phyloP scores from a whole-genome alignment of 2,329 filamentous ascomycete species.

The Colletotrichum endophyticum region DNA sequence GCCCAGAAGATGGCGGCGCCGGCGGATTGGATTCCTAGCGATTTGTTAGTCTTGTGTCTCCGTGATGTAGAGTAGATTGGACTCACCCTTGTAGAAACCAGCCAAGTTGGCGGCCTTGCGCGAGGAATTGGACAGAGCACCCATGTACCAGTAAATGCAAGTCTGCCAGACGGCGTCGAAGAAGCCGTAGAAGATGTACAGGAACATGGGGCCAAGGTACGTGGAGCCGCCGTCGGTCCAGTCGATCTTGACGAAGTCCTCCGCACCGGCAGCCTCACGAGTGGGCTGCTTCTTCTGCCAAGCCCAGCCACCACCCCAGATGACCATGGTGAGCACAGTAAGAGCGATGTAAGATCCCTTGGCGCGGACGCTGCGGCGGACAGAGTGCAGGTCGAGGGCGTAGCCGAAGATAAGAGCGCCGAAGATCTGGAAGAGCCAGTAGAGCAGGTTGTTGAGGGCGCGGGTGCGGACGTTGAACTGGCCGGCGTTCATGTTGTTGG shows the following conservation, averaged over 20 bases:
- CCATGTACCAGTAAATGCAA: constrained; percentile 94
- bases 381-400: constrained; percentile 63
- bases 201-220: constrained; percentile 81
- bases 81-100: constrained; percentile 76
- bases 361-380: constrained; percentile 72
- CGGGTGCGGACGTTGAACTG: constrained; percentile 77
- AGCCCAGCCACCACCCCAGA: constrained; percentile 85
- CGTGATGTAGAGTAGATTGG: background rate
- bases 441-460: constrained; percentile 79
- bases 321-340: constrained; percentile 72
- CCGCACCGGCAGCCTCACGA: constrained; percentile 40
- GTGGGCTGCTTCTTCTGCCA: constrained; percentile 70
- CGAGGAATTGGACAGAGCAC: constrained; percentile 88
- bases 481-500: constrained; percentile 70
- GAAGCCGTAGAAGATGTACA: constrained; percentile 91
- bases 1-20: constrained; percentile 79
- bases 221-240: constrained; percentile 64
- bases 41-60: constrained; percentile 8
- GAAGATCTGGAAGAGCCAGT: constrained; percentile 80
- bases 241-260: constrained; percentile 50
- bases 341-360: constrained; percentile 67
- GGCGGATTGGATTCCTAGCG: constrained; percentile 75
- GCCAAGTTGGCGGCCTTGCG: constrained; percentile 92
- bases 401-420: constrained; percentile 77
- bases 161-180: constrained; percentile 93